A percentile compares a stretch with the other conserved stretches of the same genome.
Evolutionary conservation across 192 early-diverging fungal species (phyloP).

Genomic region (Podila minutissima): DNA sequence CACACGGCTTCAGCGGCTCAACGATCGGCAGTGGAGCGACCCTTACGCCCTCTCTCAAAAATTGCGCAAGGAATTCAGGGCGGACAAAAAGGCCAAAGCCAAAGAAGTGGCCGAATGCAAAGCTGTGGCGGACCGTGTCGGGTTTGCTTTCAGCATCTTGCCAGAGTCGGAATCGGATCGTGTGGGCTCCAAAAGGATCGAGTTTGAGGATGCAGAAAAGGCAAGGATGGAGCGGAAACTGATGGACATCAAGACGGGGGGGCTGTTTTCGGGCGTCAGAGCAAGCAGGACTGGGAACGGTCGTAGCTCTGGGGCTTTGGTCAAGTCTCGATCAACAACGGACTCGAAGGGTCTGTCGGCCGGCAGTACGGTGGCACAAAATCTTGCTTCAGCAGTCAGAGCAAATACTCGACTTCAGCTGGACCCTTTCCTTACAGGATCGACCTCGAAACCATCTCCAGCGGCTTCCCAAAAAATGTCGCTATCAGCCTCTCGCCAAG

Average conservation of each 20-base stretch:
- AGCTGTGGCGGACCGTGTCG: constrained; percentile 37
- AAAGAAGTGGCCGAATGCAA: constrained; percentile 26
- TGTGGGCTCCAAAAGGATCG: constrained; percentile 6
- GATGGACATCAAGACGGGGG: constrained; percentile 30
- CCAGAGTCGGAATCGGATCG: constrained; percentile 36
- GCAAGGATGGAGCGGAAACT: constrained; percentile 10
- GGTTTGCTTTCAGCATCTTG: constrained; percentile 24
- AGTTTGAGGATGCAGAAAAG: constrained; percentile 26
- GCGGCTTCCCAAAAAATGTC: neutral
- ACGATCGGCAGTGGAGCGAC: constrained; percentile 82
- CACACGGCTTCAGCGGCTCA: constrained; percentile 67
- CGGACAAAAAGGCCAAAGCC: constrained; percentile 14
- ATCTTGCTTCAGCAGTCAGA: constrained; percentile 16
- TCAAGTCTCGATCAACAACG: neutral
- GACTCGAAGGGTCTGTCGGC: neutral
- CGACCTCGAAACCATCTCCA: neutral
- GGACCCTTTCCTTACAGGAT: constrained; percentile 23
- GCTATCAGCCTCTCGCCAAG: neutral
- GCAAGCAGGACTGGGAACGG: neutral
- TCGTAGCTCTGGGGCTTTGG: neutral
- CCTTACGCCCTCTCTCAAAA: constrained; percentile 78
- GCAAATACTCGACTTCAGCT: constrained; percentile 26
- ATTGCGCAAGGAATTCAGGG: constrained; percentile 77
- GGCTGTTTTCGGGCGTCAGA: constrained; percentile 9
- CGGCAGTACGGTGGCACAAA: neutral